phyloP scores from a whole-genome alignment of 306 rosid genomes.

The Geum urbanum region DNA sequence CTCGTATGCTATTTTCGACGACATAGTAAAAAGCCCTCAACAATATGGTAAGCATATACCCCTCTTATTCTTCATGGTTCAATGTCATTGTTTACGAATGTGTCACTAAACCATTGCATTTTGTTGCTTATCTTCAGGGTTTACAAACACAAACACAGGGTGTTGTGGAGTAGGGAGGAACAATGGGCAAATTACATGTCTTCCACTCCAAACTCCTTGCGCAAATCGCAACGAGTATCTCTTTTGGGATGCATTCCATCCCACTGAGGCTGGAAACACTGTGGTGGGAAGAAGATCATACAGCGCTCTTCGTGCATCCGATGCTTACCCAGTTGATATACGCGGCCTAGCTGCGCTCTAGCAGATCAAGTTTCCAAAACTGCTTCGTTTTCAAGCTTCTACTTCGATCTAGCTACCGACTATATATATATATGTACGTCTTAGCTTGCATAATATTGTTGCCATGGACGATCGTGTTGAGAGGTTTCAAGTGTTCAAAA shows the following conservation, averaged over 20 bases:
- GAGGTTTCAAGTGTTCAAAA: neutral
- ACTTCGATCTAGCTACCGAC: neutral
- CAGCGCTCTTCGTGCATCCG: constrained; percentile 63
- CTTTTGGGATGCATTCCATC: constrained; percentile 98
- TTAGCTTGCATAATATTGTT: neutral
- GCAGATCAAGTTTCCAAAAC: neutral
- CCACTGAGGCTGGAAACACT: constrained; percentile 66
- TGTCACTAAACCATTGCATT: neutral
- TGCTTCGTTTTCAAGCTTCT: neutral
- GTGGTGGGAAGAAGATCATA: constrained; percentile 63
- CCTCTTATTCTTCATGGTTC: neutral
- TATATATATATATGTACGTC: neutral
- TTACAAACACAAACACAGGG: constrained; percentile 58
- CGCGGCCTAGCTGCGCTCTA: constrained; percentile 59
- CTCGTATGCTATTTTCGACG: constrained; percentile 70
- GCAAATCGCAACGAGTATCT: constrained; percentile 50
- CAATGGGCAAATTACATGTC: constrained; percentile 85
- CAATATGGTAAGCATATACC: constrained; percentile 54
- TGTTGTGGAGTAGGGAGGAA: constrained; percentile 96
- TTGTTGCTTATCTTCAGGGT: constrained; percentile 40
- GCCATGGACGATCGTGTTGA: neutral
- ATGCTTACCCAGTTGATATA: constrained; percentile 85
- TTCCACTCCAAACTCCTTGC: constrained; percentile 78
- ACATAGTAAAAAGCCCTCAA: constrained; percentile 55
- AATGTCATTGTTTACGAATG: too few species aligned